Evolutionary conservation across 2,329 filamentous ascomycete genomes (phyloP), one percentile per base, ranked within the genome.

Genomic region (Fusarium setosum): DNA sequence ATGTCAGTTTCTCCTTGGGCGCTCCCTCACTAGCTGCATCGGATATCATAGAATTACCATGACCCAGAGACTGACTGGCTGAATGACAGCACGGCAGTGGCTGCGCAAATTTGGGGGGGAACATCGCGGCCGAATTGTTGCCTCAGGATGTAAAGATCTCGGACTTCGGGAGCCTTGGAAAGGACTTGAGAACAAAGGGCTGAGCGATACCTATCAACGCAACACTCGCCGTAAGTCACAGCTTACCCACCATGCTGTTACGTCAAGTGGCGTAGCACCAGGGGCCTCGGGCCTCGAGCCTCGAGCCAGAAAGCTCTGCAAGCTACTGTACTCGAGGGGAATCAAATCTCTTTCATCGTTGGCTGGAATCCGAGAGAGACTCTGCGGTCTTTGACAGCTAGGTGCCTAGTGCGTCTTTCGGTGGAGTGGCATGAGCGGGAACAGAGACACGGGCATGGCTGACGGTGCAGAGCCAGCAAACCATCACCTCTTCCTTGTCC

Each of bases 211-310:
- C 12, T 35, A 24, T 23, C 20, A 48, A 35, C 45, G 26, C 26
- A 34, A 37, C 15, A 24, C 5, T 26, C 10, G 9, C 21, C 11
- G 20, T 10, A 20, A 29, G 24, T 37, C 23, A 18, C 12, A 49
- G 31, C 31, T 49, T 40, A 12, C 17, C 24, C 31, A 17, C 45
- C n/a, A 35, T 32, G 18, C 48, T 17, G 57, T 67, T 67, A 58
- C 57, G 57, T 71, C 68, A 62, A 67, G 65, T 67, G 68, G 68
- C 68, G 65, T 57, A 50, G 65, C 56, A 67, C 52, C 42, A 57
- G 41, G 23, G 50, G 40, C 41, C 29, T 57, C 51, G 41, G 44
- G 40, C 55, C 51, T 61, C 23, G 47, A 61, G 48, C 38, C 41
- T n/a, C n/a, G n/a, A n/a, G n/a, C n/a, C n/a, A n/a, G 50, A 55